Evolutionary conservation across 768 basidiomycete genomes (phyloP).

Genomic region (Pulveroboletus ravenelii): DNA sequence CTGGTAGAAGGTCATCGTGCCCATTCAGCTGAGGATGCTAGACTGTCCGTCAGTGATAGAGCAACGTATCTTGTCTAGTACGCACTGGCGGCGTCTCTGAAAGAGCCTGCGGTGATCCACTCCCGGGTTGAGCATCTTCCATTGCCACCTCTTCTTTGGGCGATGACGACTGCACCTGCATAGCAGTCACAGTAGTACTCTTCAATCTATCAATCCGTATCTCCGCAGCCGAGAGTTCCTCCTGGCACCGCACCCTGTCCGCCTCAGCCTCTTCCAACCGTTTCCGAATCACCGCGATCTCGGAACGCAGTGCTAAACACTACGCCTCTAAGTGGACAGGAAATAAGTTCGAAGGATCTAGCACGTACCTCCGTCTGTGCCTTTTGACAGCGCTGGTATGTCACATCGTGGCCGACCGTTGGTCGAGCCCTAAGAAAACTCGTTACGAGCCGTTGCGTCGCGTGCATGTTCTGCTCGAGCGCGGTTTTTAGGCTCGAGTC

Average conservation of each 20-base stretch:
- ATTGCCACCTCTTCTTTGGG: slow-evolving; percentile 28
- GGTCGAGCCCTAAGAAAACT: slow-evolving; percentile 44
- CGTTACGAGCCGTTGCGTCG: slow-evolving; percentile 56
- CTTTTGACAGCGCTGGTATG: slow-evolving; percentile 46
- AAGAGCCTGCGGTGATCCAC: slow-evolving; percentile 45
- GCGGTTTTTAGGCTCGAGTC: slow-evolving; percentile 35
- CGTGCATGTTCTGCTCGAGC: slow-evolving; percentile 51
- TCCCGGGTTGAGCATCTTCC: slow-evolving; percentile 28
- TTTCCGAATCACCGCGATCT: slow-evolving; percentile 47
- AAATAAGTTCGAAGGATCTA: background rate
- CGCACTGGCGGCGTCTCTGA: slow-evolving; percentile 70
- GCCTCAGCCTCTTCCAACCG: slow-evolving; percentile 47
- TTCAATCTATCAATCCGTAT: slow-evolving; percentile 57
- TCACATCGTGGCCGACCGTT: slow-evolving; percentile 33
- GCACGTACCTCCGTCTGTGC: slow-evolving; percentile 56
- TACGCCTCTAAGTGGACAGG: slow-evolving; percentile 26
- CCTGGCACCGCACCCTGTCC: slow-evolving; percentile 45
- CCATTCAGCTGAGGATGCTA: slow-evolving; percentile 44
- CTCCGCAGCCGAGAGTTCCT: slow-evolving; percentile 52
- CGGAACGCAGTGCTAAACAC: slow-evolving; percentile 56
- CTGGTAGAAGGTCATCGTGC: slow-evolving; percentile 35
- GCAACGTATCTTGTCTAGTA: slow-evolving; percentile 36
- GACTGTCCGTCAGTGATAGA: slow-evolving; percentile 32
- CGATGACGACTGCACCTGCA: slow-evolving; percentile 38
- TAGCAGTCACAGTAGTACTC: slow-evolving; percentile 49